Evolutionary conservation across 306 rosid genomes (phyloP).

Genomic region (Sechiopsis laciniata): DNA sequence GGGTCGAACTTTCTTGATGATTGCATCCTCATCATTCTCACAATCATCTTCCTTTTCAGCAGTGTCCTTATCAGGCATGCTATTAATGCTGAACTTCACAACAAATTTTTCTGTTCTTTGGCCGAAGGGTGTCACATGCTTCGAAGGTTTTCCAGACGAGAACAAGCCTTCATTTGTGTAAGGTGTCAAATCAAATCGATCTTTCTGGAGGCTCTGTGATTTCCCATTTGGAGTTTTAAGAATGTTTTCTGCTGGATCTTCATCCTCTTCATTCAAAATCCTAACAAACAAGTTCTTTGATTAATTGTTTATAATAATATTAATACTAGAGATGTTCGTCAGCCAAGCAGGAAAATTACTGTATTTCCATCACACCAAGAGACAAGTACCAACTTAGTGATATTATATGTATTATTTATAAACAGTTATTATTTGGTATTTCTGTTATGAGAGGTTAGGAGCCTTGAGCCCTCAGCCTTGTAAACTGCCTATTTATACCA

Average conservation of each 20-base stretch:
- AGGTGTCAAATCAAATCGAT: constrained; percentile 46
- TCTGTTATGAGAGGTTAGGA: background rate
- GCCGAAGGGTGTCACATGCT: constrained; percentile 64
- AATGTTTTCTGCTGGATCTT: constrained; percentile 41
- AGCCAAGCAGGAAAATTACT: background rate
- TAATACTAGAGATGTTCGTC: background rate
- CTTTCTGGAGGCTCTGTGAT: constrained; percentile 33
- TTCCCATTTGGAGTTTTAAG: constrained; percentile 54
- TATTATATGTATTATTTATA: background rate
- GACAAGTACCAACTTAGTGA: constrained; percentile 2
- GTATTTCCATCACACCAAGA: background rate
- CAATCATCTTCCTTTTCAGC: constrained; percentile 34
- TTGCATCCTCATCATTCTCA: constrained; percentile 48
- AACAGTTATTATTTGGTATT: background rate
- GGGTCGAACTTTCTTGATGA: constrained; percentile 56
- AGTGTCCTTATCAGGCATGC: constrained; percentile 35
- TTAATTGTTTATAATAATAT: background rate
- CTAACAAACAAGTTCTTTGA: constrained; percentile 28
- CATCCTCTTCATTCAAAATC: constrained; percentile 53
- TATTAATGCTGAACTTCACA: constrained; percentile 52
- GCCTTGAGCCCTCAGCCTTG: background rate
- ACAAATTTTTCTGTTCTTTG: constrained; percentile 58
- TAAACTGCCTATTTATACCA: background rate
- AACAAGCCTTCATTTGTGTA: constrained; percentile 41
- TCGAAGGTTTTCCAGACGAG: constrained; percentile 56